Evolutionary conservation across 768 basidiomycete genomes (phyloP).

Genomic region (Agaricus blazei): DNA sequence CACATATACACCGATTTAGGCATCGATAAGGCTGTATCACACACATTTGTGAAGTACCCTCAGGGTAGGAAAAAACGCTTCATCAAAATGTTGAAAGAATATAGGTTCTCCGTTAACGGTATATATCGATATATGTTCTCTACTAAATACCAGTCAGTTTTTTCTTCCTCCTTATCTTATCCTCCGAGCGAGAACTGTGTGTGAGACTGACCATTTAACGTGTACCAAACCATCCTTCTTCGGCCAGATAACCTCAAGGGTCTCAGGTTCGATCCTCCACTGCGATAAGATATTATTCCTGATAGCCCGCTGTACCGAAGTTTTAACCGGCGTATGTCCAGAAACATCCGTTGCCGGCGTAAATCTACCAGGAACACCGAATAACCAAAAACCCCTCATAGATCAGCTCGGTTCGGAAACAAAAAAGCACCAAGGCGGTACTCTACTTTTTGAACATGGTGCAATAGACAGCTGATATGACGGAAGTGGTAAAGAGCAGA

Average conservation of each 20-base stretch:
- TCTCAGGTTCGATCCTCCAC: slow-evolving; percentile 75
- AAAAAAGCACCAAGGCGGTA: slow-evolving; percentile 10
- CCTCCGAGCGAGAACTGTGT: not conserved
- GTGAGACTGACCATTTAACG: slow-evolving; percentile 81
- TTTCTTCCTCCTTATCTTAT: not conserved
- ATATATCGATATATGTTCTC: slow-evolving; percentile 93
- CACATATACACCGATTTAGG: too few species aligned
- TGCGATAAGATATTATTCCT: slow-evolving; percentile 75
- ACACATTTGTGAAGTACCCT: slow-evolving; percentile 89
- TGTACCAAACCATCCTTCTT: slow-evolving; percentile 95
- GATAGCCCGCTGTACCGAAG: slow-evolving; percentile 89
- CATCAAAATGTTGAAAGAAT: slow-evolving; percentile 96
- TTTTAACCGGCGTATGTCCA: slow-evolving; percentile 87
- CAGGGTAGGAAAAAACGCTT: slow-evolving; percentile 86
- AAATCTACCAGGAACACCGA: slow-evolving; percentile 41
- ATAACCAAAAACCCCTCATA: slow-evolving; percentile 7
- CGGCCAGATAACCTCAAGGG: slow-evolving; percentile 91
- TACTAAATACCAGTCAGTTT: slow-evolving; percentile 45
- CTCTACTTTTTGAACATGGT: slow-evolving; percentile 74
- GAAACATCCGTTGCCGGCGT: slow-evolving; percentile 75
- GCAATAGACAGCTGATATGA: not conserved
- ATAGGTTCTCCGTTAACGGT: slow-evolving; percentile 83
- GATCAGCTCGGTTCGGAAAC: slow-evolving; percentile 3
- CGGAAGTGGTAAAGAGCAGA: not conserved
- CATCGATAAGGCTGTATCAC: slow-evolving; percentile 16